These are phyloP conservation scores for Penicillium sp. DNA, from an alignment of 2,329 filamentous ascomycete species.

Conservation along the genomic window DNA sequence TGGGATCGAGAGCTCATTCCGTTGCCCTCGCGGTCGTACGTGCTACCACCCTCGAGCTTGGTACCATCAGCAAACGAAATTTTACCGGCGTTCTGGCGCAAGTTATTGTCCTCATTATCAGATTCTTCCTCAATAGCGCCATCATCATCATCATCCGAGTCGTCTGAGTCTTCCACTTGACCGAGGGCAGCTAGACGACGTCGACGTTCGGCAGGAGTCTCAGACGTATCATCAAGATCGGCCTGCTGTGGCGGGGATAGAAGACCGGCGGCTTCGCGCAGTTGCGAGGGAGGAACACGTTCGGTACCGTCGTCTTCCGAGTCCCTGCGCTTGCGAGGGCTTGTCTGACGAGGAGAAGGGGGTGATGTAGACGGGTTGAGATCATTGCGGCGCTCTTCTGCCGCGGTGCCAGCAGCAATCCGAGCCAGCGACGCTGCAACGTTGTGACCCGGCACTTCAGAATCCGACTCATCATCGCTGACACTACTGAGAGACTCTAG, in stretches of 20 bases:
- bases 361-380: constrained; percentile 35
- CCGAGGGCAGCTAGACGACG: constrained; percentile 52
- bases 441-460: constrained; percentile 37
- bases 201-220: constrained; percentile 53
- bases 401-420: constrained; percentile 41
- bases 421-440: constrained; percentile 44
- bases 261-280: constrained; percentile 39
- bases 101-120: constrained; percentile 31
- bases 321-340: constrained; percentile 36
- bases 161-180: constrained; percentile 35
- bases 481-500: constrained; percentile 32
- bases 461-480: constrained; percentile 32
- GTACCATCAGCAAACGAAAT: constrained; percentile 42
- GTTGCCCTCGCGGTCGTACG: constrained; percentile 20
- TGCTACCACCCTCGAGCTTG: constrained; percentile 31
- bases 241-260: constrained; percentile 28
- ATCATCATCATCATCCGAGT: constrained; percentile 31
- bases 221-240: constrained; percentile 43
- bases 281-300: constrained; percentile 45
- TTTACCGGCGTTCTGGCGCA: constrained; percentile 29
- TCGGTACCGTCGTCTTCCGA: constrained; percentile 51
- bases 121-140: constrained; percentile 27
- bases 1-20: constrained; percentile 22
- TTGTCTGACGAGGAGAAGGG: constrained; percentile 23
- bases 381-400: constrained; percentile 45